A percentile compares a stretch with the other conserved stretches of the same genome.
Conservation (phyloP, 148 eudicot genomes). For the Rhododendron ovatum region DNA sequence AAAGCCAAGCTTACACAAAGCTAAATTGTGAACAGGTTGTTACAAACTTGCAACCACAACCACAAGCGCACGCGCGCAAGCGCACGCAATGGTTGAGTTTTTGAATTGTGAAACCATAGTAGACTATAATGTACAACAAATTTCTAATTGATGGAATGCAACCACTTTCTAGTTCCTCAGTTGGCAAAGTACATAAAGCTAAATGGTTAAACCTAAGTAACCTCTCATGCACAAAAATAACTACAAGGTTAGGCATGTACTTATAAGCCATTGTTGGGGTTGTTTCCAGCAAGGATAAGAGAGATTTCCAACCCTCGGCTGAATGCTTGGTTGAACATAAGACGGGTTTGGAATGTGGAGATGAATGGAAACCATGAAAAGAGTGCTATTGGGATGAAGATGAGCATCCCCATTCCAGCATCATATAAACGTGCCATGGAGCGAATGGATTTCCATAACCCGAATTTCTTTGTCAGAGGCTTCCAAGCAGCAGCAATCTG, state of each 20-base stretch:
- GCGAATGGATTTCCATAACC: constrained; percentile 90
- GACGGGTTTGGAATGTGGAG: constrained; percentile 94
- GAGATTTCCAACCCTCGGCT: constrained; percentile 96
- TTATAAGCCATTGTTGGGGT: constrained; percentile 68
- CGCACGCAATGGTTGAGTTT: background rate
- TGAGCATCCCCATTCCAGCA: constrained; percentile 95
- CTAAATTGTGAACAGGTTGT: background rate
- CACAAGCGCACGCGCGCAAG: background rate
- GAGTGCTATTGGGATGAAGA: constrained; percentile 87
- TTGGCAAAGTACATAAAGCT: background rate
- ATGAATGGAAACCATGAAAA: constrained; percentile 94
- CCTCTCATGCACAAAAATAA: constrained; percentile 12
- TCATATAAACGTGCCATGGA: constrained; percentile 88
- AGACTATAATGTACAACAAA: background rate
- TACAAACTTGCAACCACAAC: background rate
- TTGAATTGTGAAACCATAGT: background rate
- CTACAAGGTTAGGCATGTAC: background rate
- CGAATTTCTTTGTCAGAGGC: constrained; percentile 61
- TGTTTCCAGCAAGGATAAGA: constrained; percentile 97
- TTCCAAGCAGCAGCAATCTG: constrained; percentile 97
- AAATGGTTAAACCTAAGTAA: background rate
- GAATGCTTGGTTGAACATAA: constrained; percentile 99
- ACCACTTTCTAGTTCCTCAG: constrained; percentile 6
- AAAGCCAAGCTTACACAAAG: background rate
- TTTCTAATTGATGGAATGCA: background rate